Base-by-base conservation (phyloP, 2,329 filamentous ascomycete species). In the Xylaria arbuscula region DNA sequence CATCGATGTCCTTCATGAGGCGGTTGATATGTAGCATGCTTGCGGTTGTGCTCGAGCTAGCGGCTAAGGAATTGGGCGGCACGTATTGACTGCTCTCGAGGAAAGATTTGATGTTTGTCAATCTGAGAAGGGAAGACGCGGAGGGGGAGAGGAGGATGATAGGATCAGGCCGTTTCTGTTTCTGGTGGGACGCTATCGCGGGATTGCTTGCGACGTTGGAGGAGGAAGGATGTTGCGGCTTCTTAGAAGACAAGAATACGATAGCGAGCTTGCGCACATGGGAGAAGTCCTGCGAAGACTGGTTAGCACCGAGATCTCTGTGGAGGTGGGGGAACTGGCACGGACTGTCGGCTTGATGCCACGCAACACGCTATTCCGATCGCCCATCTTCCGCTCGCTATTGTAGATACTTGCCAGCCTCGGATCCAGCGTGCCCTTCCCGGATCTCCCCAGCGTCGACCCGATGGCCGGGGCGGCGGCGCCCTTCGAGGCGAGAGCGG, bases 131-230 rank as follows among this genome's bases (percentile, higher is more conserved):
- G 1, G 94, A 97, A 2, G 95, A 98, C 11, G 95, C 96, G 1
- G 95, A 98, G 1, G 96, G 96, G 0, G 96, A 98, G 69, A 99
- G 90, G 34, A 99, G 90, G 79, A 99, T 98, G 81, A 99, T 99
- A 57, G 96, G 96, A 78, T 97, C 86, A 45, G 87, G 86, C 67
- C 88, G 82, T 54, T 80, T 76, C 36, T 84, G 82, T 78, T 85
- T 88, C 70, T 84, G 86, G 76, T 89, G 88, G 60, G 87, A 81
- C 2, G 85, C 80, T 15, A 89, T 81, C 8, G 86, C 74, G 9
- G 83, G 79, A 72, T 82, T 85, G 66, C 78, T 79, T 51, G 81
- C 76, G 36, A 82, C 76, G 68, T 75, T 80, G 15, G 72, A 75
- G 9, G 73, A 70, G 19, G 80, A 74, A 53, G 80, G 74, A 72